phyloP scores from a whole-genome alignment of 2,329 filamentous ascomycete genomes.

The Xylaria digitata region DNA sequence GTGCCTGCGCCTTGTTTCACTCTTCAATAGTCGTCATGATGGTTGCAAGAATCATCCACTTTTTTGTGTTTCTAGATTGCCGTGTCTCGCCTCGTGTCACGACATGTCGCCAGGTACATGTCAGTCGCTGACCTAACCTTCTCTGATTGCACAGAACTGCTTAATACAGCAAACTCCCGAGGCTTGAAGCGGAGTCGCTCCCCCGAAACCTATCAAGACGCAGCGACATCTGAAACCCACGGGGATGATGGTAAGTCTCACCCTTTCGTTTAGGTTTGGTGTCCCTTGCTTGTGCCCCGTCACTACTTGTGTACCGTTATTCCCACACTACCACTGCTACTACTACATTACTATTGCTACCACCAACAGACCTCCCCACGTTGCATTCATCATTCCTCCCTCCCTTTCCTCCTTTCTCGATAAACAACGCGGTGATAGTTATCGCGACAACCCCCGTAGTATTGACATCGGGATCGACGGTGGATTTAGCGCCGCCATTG shows the following conservation, averaged over 20 bases:
- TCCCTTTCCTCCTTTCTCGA: background rate
- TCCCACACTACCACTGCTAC: background rate
- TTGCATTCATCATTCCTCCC: conserved; percentile 1
- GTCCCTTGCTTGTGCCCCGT: conserved; percentile 40
- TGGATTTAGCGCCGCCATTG: background rate
- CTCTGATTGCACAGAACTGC: conserved; percentile 58
- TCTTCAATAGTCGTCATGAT: conserved; percentile 34
- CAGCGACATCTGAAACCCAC: conserved; percentile 63
- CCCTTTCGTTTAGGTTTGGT: conserved; percentile 48
- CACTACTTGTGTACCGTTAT: conserved; percentile 14
- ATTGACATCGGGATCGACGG: background rate
- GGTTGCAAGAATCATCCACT: conserved; percentile 40
- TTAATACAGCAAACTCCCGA: conserved; percentile 65
- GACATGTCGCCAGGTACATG: conserved; percentile 39
- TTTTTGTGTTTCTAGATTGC: conserved; percentile 40
- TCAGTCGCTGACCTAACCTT: conserved; percentile 42
- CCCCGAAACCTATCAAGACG: conserved; percentile 72
- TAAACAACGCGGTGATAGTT: background rate
- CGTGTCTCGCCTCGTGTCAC: conserved; percentile 38
- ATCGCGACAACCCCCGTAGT: conserved; percentile 4
- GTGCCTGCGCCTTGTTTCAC: conserved; percentile 19
- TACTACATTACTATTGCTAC: background rate
- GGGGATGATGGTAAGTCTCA: conserved; percentile 80
- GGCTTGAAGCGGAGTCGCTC: conserved; percentile 85
- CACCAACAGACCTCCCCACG: background rate